phyloP scores from a whole-genome alignment of 1,284 basidiomycete genomes.

The Cerrena zonata region DNA sequence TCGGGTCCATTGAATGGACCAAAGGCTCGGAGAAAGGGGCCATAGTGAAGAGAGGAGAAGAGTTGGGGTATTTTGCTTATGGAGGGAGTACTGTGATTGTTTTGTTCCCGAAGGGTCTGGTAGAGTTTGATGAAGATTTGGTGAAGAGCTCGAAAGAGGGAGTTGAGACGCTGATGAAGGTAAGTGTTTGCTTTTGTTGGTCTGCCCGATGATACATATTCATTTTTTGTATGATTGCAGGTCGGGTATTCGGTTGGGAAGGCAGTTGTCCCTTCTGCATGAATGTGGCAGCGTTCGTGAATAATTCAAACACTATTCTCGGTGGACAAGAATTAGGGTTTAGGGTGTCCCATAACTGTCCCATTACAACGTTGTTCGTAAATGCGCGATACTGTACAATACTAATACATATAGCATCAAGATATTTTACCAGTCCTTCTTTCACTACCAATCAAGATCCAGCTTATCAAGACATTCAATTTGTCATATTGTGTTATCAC shows the following conservation, averaged over 20 bases:
- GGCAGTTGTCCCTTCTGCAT: not conserved
- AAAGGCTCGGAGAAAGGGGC: slow-evolving; percentile 28
- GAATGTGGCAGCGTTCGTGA: no score
- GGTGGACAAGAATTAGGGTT: no score
- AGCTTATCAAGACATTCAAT: no score
- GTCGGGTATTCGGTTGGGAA: slow-evolving; percentile 15
- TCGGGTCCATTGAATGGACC: slow-evolving; percentile 23
- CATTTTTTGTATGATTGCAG: slow-evolving; percentile 3
- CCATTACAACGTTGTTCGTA: no score
- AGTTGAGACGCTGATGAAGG: slow-evolving; percentile 71
- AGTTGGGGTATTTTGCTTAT: slow-evolving; percentile 62
- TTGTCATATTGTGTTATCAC: no score
- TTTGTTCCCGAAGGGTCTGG: slow-evolving; percentile 56
- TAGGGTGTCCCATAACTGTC: no score
- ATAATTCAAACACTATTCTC: no score
- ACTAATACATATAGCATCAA: no score
- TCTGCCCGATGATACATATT: slow-evolving; percentile 10
- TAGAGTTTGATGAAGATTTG: slow-evolving; percentile 68
- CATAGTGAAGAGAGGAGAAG: slow-evolving; percentile 46
- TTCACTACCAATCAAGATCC: no score
- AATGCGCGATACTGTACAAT: no score
- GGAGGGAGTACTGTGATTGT: slow-evolving; percentile 66
- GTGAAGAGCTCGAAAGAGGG: slow-evolving; percentile 49
- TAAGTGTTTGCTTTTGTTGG: slow-evolving; percentile 34
- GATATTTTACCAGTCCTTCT: no score